Evolutionary conservation across 345 rosid genomes (phyloP).

Genomic region (Luvunga scandens): DNA sequence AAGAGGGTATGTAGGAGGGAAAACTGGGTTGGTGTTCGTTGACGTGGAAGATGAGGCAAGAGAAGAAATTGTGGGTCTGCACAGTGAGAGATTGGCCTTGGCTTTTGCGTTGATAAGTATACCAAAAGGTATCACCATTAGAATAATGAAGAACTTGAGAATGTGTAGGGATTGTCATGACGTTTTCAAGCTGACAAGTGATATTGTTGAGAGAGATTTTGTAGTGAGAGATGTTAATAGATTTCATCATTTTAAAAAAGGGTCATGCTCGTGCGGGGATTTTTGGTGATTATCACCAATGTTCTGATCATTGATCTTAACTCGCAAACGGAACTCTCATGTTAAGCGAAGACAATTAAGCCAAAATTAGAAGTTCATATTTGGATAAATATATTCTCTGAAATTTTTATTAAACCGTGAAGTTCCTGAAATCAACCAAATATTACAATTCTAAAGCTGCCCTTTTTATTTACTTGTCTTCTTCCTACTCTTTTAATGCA

Average conservation of each 20-base stretch:
- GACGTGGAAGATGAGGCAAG: conserved; percentile 69
- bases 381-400: background rate
- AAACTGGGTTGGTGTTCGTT: conserved; percentile 41
- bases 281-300: conserved; percentile 47
- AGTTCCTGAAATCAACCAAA: too few species aligned
- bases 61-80: conserved; percentile 54
- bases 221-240: conserved; percentile 73
- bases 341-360: background rate
- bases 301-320: background rate
- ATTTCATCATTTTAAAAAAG: conserved; percentile 63
- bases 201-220: conserved; percentile 53
- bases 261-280: conserved; percentile 58
- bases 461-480: background rate
- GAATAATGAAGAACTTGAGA: conserved; percentile 71
- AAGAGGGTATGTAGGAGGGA: conserved; percentile 46
- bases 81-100: conserved; percentile 72
- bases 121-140: conserved; percentile 40
- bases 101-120: conserved; percentile 53
- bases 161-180: conserved; percentile 75
- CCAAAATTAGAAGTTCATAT: background rate
- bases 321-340: background rate
- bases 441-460: background rate
- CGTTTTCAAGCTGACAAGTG: conserved; percentile 65
- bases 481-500: background rate
- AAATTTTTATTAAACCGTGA: background rate